A percentile compares a stretch with the other conserved stretches of the same genome.
Conservation (phyloP, 768 basidiomycete species). For the Epithele typhae region DNA sequence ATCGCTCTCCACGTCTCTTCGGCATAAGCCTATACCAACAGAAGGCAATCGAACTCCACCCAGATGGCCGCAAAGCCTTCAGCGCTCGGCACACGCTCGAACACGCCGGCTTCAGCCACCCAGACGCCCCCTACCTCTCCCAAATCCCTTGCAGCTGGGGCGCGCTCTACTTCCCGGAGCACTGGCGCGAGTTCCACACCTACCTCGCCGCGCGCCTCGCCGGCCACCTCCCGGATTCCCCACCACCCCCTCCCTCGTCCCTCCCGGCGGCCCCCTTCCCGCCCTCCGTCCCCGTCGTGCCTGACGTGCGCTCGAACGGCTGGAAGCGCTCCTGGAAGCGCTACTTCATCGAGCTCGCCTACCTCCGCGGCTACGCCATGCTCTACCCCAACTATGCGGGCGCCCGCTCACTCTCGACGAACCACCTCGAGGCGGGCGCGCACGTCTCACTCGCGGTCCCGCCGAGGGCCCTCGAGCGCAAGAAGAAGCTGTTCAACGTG, state of each 20-base stretch:
- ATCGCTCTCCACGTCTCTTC: conserved; percentile 49
- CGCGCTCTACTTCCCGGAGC: conserved; percentile 84
- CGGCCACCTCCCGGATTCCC: too few relatives aligned
- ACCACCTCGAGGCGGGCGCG: conserved; percentile 81
- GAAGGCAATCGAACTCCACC: conserved; percentile 71
- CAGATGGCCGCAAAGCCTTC: conserved; percentile 64
- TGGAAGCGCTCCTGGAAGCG: conserved; percentile 88
- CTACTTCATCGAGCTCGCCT: conserved; percentile 83
- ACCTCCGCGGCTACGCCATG: conserved; percentile 82
- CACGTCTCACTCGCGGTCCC: conserved; percentile 53
- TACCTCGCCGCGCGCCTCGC: conserved; percentile 73
- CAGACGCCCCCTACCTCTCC: conserved; percentile 72
- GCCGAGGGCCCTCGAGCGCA: conserved; percentile 40
- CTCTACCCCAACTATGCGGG: conserved; percentile 80
- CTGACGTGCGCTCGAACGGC: conserved; percentile 70
- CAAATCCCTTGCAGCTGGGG: conserved; percentile 92
- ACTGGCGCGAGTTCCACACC: conserved; percentile 83
- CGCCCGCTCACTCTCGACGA: conserved; percentile 80
- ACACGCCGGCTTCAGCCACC: conserved; percentile 31
- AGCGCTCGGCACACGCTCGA: conserved; percentile 59
- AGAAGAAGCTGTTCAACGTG: conserved; percentile 59
- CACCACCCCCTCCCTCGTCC: too few relatives aligned
- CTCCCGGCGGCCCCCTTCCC: conserved; percentile 32
- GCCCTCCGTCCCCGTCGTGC: conserved; percentile 50
- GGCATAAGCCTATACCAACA: conserved; percentile 87